phyloP scores from a whole-genome alignment of 2,329 filamentous ascomycete species.

The Cylindrodendrum hubeiense region DNA sequence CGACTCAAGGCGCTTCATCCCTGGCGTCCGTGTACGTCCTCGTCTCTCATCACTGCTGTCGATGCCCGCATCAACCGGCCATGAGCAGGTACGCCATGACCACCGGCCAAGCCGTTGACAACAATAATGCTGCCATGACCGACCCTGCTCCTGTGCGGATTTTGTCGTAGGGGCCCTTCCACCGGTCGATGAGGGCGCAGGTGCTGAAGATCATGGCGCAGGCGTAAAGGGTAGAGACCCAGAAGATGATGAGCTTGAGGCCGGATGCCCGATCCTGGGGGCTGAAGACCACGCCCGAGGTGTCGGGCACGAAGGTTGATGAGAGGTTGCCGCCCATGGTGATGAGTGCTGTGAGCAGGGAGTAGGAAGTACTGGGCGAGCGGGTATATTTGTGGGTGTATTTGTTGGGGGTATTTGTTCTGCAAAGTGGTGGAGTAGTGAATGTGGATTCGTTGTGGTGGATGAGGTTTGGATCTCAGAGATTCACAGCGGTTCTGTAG shows the following conservation, averaged over 20 bases:
- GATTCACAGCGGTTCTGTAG: background rate
- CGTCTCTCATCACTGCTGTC: background rate
- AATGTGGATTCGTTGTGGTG: background rate
- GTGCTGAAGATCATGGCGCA: slow-evolving; percentile 58
- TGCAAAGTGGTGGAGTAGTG: background rate
- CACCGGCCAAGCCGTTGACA: slow-evolving; percentile 53
- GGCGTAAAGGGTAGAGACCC: slow-evolving; percentile 51
- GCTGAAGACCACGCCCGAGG: slow-evolving; percentile 49
- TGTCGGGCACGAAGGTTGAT: slow-evolving; percentile 52
- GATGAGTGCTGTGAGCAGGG: background rate
- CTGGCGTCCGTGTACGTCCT: background rate
- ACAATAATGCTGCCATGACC: slow-evolving; percentile 47
- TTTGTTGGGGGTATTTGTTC: background rate
- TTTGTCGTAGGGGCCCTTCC: slow-evolving; percentile 54
- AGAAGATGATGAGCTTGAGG: slow-evolving; percentile 51
- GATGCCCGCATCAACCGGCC: slow-evolving; percentile 15
- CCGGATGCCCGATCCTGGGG: slow-evolving; percentile 46
- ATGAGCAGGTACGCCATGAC: slow-evolving; percentile 51
- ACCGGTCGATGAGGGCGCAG: slow-evolving; percentile 56
- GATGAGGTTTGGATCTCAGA: background rate
- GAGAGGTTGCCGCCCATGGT: slow-evolving; percentile 58
- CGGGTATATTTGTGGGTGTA: background rate
- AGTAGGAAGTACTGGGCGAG: too few relatives aligned
- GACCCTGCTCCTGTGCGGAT: slow-evolving; percentile 43
- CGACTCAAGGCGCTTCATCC: background rate